Conservation (phyloP, 441 rosid species). For the Adansonia gregorii region DNA sequence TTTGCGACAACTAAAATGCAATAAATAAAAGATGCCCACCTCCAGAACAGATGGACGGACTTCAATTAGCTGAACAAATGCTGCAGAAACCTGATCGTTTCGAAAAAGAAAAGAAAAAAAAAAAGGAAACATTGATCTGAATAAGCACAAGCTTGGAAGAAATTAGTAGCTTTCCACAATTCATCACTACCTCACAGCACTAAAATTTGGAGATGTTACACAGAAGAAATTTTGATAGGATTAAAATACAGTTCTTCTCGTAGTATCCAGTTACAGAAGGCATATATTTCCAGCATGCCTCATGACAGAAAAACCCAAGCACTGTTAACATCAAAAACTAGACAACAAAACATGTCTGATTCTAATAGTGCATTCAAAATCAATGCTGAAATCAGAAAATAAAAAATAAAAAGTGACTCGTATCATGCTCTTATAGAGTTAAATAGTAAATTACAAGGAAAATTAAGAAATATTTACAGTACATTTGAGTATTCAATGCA, state of each 20-base stretch:
- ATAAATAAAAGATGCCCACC: constrained; percentile 51
- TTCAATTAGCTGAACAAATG: constrained; percentile 94
- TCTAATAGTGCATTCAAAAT: background rate
- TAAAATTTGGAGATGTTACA: background rate
- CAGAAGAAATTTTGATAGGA: background rate
- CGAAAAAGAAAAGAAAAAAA: background rate
- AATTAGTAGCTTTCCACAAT: background rate
- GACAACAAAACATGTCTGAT: background rate
- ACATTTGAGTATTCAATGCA: background rate
- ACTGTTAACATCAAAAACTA: constrained; percentile 13
- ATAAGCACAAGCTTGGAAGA: background rate
- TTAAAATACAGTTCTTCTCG: background rate
- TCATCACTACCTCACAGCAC: background rate
- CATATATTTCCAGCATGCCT: background rate
- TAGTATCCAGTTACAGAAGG: background rate
- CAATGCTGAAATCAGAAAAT: background rate
- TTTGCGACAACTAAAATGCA: background rate
- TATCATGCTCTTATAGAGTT: background rate
- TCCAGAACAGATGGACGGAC: constrained; percentile 85
- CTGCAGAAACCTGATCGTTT: constrained; percentile 84
- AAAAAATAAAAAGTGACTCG: background rate
- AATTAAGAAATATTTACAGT: constrained; percentile 1
- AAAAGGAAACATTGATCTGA: background rate
- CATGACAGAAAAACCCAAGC: background rate
- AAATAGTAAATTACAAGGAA: constrained; percentile 3